A percentile compares a stretch with the other conserved stretches of the same genome.
Evolutionary conservation across 78 protist genomes (phyloP).

Genomic region (Pigoraptor vietnamica): DNA sequence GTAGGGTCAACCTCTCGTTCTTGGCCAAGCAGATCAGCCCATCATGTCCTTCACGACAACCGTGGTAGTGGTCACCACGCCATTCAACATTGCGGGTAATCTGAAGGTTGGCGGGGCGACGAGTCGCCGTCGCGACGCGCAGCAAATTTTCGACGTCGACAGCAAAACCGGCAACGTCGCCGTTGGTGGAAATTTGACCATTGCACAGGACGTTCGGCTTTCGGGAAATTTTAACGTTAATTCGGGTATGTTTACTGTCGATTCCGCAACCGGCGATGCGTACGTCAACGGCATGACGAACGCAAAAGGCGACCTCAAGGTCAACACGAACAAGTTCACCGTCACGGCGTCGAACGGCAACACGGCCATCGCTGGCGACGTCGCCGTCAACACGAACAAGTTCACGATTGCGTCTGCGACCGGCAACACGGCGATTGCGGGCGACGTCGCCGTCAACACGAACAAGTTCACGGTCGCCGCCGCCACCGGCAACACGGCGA

Average conservation of each 20-base stretch:
- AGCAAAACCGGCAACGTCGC: background rate
- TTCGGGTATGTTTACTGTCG: background rate
- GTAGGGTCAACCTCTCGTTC: background rate
- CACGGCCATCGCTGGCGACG: background rate
- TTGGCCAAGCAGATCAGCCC: background rate
- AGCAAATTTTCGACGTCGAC: background rate
- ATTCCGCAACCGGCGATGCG: background rate
- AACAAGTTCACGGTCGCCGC: background rate
- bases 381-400: background rate
- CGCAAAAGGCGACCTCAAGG: background rate
- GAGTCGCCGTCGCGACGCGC: background rate
- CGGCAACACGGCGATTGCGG: background rate
- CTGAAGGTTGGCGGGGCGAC: background rate
- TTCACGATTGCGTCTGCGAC: background rate
- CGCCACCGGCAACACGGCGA: background rate
- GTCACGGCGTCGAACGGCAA: background rate
- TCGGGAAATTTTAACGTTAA: background rate
- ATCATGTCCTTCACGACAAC: background rate
- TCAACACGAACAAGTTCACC: background rate
- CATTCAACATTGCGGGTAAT: background rate
- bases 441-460: background rate
- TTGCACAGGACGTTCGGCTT: background rate
- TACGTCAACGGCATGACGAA: background rate
- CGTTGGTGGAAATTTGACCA: background rate
- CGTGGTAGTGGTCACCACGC: too few relatives aligned